Base-by-base conservation (phyloP, 2,329 filamentous ascomycete genomes). In the Fusarium mundagurra region DNA sequence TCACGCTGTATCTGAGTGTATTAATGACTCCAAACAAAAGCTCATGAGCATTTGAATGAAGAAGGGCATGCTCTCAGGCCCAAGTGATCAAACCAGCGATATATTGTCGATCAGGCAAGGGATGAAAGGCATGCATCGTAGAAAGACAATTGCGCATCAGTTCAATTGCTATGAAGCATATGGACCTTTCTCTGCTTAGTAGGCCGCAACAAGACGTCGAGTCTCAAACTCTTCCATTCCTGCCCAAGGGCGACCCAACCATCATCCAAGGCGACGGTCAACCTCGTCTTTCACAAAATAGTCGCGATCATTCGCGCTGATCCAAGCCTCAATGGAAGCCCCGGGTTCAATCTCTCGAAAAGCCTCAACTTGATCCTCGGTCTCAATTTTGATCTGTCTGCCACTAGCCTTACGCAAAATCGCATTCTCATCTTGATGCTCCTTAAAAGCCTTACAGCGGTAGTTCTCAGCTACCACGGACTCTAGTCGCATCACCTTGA, bases 111-210 rank as follows among this genome's bases (percentile, higher is more conserved):
- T 17, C 4, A 33, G 13, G 14, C 13, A 50, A 33, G 5, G n/a
- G n/a, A n/a, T n/a, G n/a, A n/a, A n/a, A n/a, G 8, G 11, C 1
- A 12, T n/a, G 9, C 20, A 50, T 50, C 6, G 1, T 3, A 33
- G 13, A 50, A 50, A 50, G 0, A 33, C 24, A 18, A 27, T 8
- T 27, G 7, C 24, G 17, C 43, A 18, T 18, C 12, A 27, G 14
- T 17, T 50, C 6, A 33, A 33, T 22, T n/a, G 11, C 47, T 11
- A n/a, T 5, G 11, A 17, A 33, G 1, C 6, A 50, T 20, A 33
- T 33, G 3, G 10, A 17, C 20, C 5, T 14, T n/a, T 33, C 47
- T 8, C 10, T 17, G 29, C 47, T 17, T 22, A 4, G 5, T 33
- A 33, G 6, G 29, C 29, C 20, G 5, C 1, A 50, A n/a, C 6